A percentile compares a stretch with the other conserved stretches of the same genome.
These are phyloP conservation scores for Carex littledalei DNA, from an alignment of 176 grass and related monocot genomes.

Conservation along the genomic window DNA sequence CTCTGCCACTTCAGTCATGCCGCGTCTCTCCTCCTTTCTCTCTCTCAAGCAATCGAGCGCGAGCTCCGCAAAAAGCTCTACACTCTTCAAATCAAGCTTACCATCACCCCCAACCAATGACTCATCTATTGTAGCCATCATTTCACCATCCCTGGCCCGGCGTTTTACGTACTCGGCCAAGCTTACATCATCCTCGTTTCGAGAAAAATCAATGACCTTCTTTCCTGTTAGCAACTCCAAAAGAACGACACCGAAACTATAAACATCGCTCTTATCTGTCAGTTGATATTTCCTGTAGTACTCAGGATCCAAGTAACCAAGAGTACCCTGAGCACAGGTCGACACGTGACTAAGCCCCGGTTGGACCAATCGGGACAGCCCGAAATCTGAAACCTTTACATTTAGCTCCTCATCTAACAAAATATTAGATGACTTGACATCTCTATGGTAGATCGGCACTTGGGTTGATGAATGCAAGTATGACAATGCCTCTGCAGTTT, in stretches of 20 bases:
- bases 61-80: conserved; percentile 21
- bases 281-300: conserved; percentile 30
- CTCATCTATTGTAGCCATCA: conserved; percentile 17
- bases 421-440: conserved; percentile 30
- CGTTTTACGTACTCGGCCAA: conserved; percentile 24
- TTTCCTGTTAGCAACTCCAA: conserved; percentile 28
- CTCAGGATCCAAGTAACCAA: conserved; percentile 30
- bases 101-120: neutral
- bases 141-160: conserved; percentile 7
- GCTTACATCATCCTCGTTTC: conserved; percentile 24
- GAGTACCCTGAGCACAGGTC: conserved; percentile 26
- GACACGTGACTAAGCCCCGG: conserved; percentile 25
- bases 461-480: conserved; percentile 30
- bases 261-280: conserved; percentile 31
- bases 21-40: conserved; percentile 29
- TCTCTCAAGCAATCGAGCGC: conserved; percentile 26
- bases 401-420: conserved; percentile 27
- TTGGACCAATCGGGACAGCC: conserved; percentile 19
- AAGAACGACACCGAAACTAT: conserved; percentile 27
- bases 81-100: conserved; percentile 1
- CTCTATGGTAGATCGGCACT: conserved; percentile 28
- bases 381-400: conserved; percentile 29
- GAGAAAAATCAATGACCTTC: conserved; percentile 30
- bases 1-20: conserved; percentile 29
- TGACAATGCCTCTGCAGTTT: conserved; percentile 22